Conservation (phyloP, 805 yeast genomes). For the Candida broadrunensis region DNA sequence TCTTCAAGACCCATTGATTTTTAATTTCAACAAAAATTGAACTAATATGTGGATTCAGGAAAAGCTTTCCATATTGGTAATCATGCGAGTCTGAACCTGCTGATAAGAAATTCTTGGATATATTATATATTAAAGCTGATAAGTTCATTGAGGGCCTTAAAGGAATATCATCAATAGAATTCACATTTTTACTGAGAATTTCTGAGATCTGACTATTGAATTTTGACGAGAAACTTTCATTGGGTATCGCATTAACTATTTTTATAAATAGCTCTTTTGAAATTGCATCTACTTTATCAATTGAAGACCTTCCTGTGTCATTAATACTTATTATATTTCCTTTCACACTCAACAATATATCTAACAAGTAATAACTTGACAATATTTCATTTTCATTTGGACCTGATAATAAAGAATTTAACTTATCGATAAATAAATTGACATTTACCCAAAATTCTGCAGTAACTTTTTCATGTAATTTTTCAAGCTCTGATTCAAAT, state of each 20-base stretch:
- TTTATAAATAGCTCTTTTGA: constrained; percentile 2
- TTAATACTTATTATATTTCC: background rate
- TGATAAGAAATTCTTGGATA: constrained; percentile 11
- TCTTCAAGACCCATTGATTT: constrained; percentile 25
- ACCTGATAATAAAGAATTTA: background rate
- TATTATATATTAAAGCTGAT: constrained; percentile 14
- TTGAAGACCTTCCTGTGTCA: background rate
- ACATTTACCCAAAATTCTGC: constrained; percentile 10
- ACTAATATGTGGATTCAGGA: constrained; percentile 14
- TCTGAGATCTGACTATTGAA: background rate
- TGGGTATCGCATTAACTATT: constrained; percentile 2
- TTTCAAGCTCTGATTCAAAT: constrained; percentile 12
- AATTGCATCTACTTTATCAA: constrained; percentile 2
- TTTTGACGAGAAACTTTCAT: background rate
- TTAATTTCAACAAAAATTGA: constrained; percentile 21
- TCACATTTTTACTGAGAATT: background rate
- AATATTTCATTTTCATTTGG: background rate
- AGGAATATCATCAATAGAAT: background rate
- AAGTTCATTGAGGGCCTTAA: constrained; percentile 18
- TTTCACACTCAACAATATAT: constrained; percentile 7
- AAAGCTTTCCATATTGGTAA: constrained; percentile 17
- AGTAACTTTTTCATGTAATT: constrained; percentile 7
- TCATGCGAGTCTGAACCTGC: constrained; percentile 3
- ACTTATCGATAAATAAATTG: constrained; percentile 4
- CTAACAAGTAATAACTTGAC: background rate